Evolutionary conservation across 306 rosid species (phyloP), one percentile per base, ranked within the genome.

Genomic region (Sechiopsis laciniata): DNA sequence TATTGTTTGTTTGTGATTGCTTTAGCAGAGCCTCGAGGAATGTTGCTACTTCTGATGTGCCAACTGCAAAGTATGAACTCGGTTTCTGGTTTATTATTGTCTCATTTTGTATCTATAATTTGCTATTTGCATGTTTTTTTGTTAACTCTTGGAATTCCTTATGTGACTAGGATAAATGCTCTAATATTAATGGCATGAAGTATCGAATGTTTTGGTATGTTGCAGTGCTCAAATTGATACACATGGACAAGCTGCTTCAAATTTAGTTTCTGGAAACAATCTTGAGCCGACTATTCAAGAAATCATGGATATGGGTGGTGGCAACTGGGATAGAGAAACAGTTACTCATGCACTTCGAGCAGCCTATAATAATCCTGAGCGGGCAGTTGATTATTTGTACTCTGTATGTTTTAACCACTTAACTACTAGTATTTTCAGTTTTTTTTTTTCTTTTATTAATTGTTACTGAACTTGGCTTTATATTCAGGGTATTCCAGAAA

Each of bases 231-330:
- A 83, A 77, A 3, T 26, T 26, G 29, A 26, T 26, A 26, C 86
- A 46, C 90, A 87, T 78, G 90, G 87, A 19, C 86, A 86, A 78
- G 98, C 98, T 81, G 97, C 98, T 78, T 90, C 97, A 71, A 90
- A 82, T 80, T 85, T 93, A 79, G 94, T 90, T 80, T 91, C 91
- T 77, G 90, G 92, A 62, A 82, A 74, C 80, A 87, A 81, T 80
- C 89, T 94, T 78, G 96, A 92, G 77, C 88, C 87, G 87, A 90
- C 91, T 24, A 88, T 92, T 76, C 87, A 86, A 77, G 88, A 88
- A 85, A 78, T 88, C 77, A 82, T 88, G 88, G 98, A 88, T 82
- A 85, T 92, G 91, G 94, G 97, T n/a, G 97, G 96, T 76, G 98
- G 97, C 19, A 93, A 73, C 79, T 90, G 97, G 98, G 94, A 94